phyloP scores from a whole-genome alignment of 2,329 filamentous ascomycete species.

The Trichoderma brevicompactum region DNA sequence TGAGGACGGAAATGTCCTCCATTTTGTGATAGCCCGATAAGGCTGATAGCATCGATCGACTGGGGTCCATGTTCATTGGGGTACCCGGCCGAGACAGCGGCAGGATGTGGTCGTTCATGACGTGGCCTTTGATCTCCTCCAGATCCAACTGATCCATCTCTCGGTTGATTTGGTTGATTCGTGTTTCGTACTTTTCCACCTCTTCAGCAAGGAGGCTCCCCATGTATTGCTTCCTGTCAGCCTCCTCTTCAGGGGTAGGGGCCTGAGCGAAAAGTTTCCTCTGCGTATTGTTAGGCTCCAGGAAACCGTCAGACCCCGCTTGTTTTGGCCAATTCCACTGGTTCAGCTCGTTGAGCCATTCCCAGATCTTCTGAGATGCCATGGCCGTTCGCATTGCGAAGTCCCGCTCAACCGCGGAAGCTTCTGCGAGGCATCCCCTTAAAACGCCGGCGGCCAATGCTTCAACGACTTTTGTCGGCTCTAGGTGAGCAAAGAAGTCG shows the following conservation, averaged over 20 bases:
- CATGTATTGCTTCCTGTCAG: conserved; percentile 54
- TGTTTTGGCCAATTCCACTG: conserved; percentile 61
- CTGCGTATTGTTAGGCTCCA: conserved; percentile 50
- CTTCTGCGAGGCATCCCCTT: conserved; percentile 63
- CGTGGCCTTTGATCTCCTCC: conserved; percentile 87
- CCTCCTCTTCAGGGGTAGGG: conserved; percentile 32
- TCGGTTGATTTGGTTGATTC: conserved; percentile 73
- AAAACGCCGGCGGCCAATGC: conserved; percentile 61
- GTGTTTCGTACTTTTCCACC: conserved; percentile 69
- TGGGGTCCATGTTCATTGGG: conserved; percentile 41
- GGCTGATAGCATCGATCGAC: conserved; percentile 43
- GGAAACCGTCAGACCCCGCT: conserved; percentile 58
- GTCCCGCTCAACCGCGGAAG: conserved; percentile 68
- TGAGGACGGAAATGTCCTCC: conserved; percentile 86
- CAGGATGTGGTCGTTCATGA: conserved; percentile 78
- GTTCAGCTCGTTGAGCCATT: conserved; percentile 75
- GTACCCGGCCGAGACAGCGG: conserved; percentile 50
- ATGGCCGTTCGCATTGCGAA: conserved; percentile 72
- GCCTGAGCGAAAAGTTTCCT: conserved; percentile 44
- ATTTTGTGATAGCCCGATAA: conserved; percentile 67
- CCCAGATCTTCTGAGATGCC: conserved; percentile 71
- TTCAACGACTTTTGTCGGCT: conserved; percentile 63
- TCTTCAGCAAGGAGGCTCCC: conserved; percentile 71
- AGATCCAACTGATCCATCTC: conserved; percentile 73
- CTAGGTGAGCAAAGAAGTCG: conserved; percentile 65